A percentile compares a stretch with the other conserved stretches of the same genome.
Evolutionary conservation across 192 early-diverging fungal genomes (phyloP).

Genomic region (Umbelopsis vinacea): DNA sequence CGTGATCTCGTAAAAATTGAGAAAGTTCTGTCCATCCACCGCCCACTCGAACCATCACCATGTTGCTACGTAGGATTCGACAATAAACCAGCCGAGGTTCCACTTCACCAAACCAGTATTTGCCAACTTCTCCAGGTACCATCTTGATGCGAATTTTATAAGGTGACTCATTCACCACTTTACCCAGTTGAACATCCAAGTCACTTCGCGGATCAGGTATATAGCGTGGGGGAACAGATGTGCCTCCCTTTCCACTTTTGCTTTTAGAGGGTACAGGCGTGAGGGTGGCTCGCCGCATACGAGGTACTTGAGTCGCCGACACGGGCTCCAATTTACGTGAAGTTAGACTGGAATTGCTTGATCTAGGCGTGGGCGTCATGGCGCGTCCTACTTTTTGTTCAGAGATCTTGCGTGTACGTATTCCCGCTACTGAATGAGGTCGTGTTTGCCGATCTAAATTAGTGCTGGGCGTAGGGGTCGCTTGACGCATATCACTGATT

Average conservation of each 20-base stretch:
- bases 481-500: neutral
- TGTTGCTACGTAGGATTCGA: constrained; percentile 61
- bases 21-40: constrained; percentile 68
- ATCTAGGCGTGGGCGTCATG: constrained; percentile 2
- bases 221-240: constrained; percentile 35
- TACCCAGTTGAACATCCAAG: constrained; percentile 62
- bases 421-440: neutral
- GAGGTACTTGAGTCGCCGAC: neutral
- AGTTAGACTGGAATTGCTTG: neutral
- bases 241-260: constrained; percentile 16
- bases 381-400: neutral
- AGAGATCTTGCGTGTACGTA: constrained; percentile 16
- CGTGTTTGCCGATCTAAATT: neutral
- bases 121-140: constrained; percentile 60
- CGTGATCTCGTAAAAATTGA: constrained; percentile 45
- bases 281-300: constrained; percentile 8
- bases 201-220: constrained; percentile 58
- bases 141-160: constrained; percentile 50
- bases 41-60: constrained; percentile 73
- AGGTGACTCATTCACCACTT: constrained; percentile 64
- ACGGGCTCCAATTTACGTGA: too few species aligned
- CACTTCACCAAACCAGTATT: constrained; percentile 68
- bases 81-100: constrained; percentile 69
- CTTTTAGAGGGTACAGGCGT: constrained; percentile 6
- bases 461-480: neutral